These are phyloP conservation scores for Ophiostoma triangulosporum DNA, from an alignment of 2,329 filamentous ascomycete species.

Conservation along the genomic window DNA sequence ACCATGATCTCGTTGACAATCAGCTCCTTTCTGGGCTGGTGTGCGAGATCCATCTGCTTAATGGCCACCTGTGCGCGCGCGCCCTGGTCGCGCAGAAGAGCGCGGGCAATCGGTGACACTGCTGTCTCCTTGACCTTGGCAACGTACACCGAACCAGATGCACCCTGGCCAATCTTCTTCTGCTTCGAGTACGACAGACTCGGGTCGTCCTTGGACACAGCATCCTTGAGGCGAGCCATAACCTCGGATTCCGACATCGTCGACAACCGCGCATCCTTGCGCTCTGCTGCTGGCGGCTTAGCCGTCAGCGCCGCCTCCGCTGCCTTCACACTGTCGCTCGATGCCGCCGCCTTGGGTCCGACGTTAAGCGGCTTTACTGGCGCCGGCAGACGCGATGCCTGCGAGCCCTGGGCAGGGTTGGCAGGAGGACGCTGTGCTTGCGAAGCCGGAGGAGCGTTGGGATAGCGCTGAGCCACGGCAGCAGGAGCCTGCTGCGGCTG, in stretches of 20 bases:
- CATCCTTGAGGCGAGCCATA: slow-evolving; percentile 88
- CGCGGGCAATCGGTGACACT: slow-evolving; percentile 63
- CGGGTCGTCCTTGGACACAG: slow-evolving; percentile 90
- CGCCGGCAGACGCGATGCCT: slow-evolving; percentile 39
- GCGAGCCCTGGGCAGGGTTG: slow-evolving; percentile 35
- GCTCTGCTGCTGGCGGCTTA: slow-evolving; percentile 58
- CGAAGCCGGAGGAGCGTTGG: slow-evolving; percentile 38
- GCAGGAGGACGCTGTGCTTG: slow-evolving; percentile 20
- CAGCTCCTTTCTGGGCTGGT: slow-evolving; percentile 92
- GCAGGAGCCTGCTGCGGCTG: slow-evolving; percentile 31
- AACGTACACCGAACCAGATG: slow-evolving; percentile 94
- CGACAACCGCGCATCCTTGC: slow-evolving; percentile 91
- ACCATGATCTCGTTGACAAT: slow-evolving; percentile 99
- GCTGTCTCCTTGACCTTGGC: slow-evolving; percentile 87
- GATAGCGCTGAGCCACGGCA: slow-evolving; percentile 36
- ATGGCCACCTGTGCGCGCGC: slow-evolving; percentile 84
- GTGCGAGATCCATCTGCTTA: slow-evolving; percentile 98
- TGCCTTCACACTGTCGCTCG: slow-evolving; percentile 63
- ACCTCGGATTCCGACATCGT: slow-evolving; percentile 96
- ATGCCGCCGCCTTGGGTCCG: slow-evolving; percentile 45
- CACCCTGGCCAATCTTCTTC: slow-evolving; percentile 98
- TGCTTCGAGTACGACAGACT: slow-evolving; percentile 96
- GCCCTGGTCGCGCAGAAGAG: slow-evolving; percentile 67
- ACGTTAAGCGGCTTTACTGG: slow-evolving; percentile 71
- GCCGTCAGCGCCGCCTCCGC: slow-evolving; percentile 81